These are phyloP conservation scores for Intubia oerlemansii DNA, from an alignment of 2,329 filamentous ascomycete species.

Conservation along the genomic window DNA sequence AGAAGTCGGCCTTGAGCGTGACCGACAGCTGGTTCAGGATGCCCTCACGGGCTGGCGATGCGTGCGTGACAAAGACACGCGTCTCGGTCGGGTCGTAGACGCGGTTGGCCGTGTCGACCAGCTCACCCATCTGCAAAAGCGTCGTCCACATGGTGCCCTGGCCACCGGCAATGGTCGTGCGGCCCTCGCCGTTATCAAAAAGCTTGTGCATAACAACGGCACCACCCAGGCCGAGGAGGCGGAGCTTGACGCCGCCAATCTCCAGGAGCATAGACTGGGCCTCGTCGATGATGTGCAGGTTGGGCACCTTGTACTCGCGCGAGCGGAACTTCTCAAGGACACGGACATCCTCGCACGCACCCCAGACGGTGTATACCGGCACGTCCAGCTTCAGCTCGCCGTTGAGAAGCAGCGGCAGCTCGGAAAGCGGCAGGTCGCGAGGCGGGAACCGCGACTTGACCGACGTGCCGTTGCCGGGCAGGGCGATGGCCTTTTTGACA, in stretches of 20 bases:
- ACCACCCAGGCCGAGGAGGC: constrained; percentile 78
- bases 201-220: constrained; percentile 99
- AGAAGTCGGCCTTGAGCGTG: constrained; percentile 94
- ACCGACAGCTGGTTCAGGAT: constrained; percentile 96
- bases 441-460: constrained; percentile 73
- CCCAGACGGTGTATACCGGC: constrained; percentile 97
- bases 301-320: constrained; percentile 91
- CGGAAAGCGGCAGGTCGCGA: constrained; percentile 72
- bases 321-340: constrained; percentile 95
- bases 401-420: constrained; percentile 72
- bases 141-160: constrained; percentile 99
- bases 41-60: constrained; percentile 86
- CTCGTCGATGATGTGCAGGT: constrained; percentile 96
- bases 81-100: constrained; percentile 98
- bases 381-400: constrained; percentile 83
- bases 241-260: constrained; percentile 85
- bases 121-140: constrained; percentile 88
- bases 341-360: constrained; percentile 92
- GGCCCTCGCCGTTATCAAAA: constrained; percentile 93
- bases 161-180: constrained; percentile 92
- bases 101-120: constrained; percentile 92
- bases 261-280: constrained; percentile 89
- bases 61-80: constrained; percentile 88
- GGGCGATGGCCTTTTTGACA: constrained; percentile 44
- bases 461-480: constrained; percentile 41